Percentiles rank a stretch among this genome's conserved stretches.
phyloP scores from a whole-genome alignment of 139 green algal species.

The Micractinium sp. region DNA sequence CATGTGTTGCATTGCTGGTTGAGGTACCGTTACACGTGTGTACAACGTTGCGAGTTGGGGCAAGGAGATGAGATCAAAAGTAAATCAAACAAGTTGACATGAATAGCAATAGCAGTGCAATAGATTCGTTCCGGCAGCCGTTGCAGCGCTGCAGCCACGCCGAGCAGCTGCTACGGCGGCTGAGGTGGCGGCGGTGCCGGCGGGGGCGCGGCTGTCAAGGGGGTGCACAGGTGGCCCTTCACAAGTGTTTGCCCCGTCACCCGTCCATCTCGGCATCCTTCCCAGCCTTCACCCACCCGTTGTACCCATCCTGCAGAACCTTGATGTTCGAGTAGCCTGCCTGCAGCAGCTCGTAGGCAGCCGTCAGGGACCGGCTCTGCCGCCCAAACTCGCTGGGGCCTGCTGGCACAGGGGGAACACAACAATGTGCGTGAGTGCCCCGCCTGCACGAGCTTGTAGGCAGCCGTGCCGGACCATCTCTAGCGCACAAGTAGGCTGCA shows the following conservation, averaged over 20 bases:
- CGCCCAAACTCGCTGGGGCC: conserved; percentile 52
- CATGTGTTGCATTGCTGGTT: no score
- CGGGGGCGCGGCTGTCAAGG: not conserved
- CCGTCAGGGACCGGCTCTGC: conserved; percentile 63
- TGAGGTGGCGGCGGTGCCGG: not conserved
- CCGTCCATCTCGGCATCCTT: conserved; percentile 19
- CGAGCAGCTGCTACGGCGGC: no score
- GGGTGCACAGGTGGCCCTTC: not conserved
- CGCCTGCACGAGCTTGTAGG: not conserved
- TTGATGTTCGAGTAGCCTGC: conserved; percentile 55
- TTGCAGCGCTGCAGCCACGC: no score
- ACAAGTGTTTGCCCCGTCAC: not conserved
- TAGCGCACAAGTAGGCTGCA: not conserved
- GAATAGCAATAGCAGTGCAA: not conserved
- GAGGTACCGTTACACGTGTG: no score
- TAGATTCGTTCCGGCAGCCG: not conserved
- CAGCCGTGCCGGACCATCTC: no score
- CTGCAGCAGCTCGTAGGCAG: conserved; percentile 66
- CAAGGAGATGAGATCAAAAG: no score
- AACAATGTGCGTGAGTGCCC: not conserved
- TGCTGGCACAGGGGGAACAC: not conserved
- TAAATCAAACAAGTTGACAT: not conserved
- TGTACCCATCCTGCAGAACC: conserved; percentile 56
- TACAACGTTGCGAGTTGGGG: no score
- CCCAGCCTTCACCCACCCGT: conserved; percentile 43